Evolutionary conservation across 176 grass and related monocot species (phyloP).

Genomic region (Oryza meyeriana): DNA sequence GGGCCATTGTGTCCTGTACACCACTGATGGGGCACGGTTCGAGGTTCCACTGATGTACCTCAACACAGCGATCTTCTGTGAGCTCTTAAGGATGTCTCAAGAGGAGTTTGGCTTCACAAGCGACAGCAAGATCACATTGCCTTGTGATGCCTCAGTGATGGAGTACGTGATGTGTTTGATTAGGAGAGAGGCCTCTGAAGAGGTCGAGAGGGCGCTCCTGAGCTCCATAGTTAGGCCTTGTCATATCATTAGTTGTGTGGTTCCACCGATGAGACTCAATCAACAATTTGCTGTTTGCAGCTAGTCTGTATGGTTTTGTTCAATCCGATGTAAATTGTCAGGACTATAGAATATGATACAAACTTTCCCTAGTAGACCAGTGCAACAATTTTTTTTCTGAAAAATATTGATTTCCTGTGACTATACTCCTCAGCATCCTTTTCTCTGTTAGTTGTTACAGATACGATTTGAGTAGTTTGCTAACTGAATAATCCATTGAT

Average conservation of each 20-base stretch:
- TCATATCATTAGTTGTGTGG: background rate
- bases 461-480: background rate
- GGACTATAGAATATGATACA: background rate
- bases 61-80: too few species aligned
- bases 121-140: too few species aligned
- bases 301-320: background rate
- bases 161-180: too few species aligned
- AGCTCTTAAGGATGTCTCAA: too few species aligned
- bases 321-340: background rate
- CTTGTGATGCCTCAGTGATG: too few species aligned
- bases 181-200: too few species aligned
- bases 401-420: background rate
- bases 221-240: too few species aligned
- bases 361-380: background rate
- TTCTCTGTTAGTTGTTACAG: background rate
- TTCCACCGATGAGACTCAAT: background rate
- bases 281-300: conserved; percentile 29
- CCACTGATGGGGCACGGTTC: conserved; percentile 1
- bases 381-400: background rate
- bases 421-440: background rate
- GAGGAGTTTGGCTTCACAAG: too few species aligned
- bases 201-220: too few species aligned
- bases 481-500: background rate
- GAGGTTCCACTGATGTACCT: too few species aligned
- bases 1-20: conserved; percentile 28